Base-by-base conservation (phyloP, 208 protist genomes). In the Plasmodiophora brassicae region DNA sequence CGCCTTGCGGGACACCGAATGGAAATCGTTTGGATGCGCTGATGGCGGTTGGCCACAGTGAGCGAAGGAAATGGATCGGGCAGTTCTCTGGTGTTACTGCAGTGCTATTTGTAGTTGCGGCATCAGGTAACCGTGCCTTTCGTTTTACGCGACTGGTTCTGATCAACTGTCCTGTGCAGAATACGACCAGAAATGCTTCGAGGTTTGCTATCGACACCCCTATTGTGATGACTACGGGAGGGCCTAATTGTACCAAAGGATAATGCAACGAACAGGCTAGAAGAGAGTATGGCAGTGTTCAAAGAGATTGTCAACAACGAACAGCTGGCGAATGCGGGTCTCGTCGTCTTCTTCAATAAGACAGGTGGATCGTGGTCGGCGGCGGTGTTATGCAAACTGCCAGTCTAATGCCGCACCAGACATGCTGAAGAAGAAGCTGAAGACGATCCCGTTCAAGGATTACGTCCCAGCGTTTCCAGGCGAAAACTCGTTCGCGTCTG, bases 51-150 rank as follows among this genome's bases (percentile, higher is more conserved):
- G n/a, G n/a, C n/a, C n/a, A n/a, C n/a, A n/a, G 65, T 38, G 65
- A 78, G n/a, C 5, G 65, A 32, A 78, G 65, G 65, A 78, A 78
- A 78, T 78, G 65, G 65, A 78, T 78, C 65, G 41, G 41, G 65
- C 65, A 78, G 10, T 78, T 78, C n/a, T n/a, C n/a, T 36, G 65
- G 41, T 32, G 65, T 78, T 8, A 44, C 65, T 38, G 41, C 41
- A 44, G 65, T 78, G 10, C 20, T 78, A 5, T 78, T 78, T 32
- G 65, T 78, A 14, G 65, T 78, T 8, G 65, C 65, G 5, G 41
- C 41, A 5, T 78, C 65, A 36, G 65, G 65, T 78, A 38, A 5
- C 41, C 32, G 41, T 78, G 14, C 10, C 32, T 32, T 32, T 32
- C 5, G 5, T 78, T n/a, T 5, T 78, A 78, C 41, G 14, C 32